Percentiles rank a stretch among this genome's conserved stretches.
These are phyloP conservation scores for Ambrosia artemisiifolia DNA, from an alignment of 129 eudicot genomes.

Conservation along the genomic window DNA sequence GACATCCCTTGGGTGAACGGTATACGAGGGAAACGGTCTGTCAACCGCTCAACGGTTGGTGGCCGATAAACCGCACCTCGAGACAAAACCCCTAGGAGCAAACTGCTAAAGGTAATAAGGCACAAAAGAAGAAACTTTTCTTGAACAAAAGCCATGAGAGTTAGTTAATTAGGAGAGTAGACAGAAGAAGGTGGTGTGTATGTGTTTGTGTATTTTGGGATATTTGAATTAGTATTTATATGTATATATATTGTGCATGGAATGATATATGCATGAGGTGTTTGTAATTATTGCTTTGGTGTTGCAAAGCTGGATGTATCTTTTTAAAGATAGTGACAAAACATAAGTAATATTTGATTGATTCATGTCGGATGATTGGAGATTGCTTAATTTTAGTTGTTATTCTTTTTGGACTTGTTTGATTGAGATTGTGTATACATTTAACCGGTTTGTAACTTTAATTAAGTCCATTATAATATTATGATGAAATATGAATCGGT, in stretches of 20 bases:
- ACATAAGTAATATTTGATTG: conserved; percentile 16
- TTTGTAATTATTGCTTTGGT: conserved; percentile 19
- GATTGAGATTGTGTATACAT: background rate
- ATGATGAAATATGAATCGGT: background rate
- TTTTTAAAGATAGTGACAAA: conserved; percentile 31
- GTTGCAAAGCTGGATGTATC: conserved; percentile 39
- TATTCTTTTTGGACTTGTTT: background rate
- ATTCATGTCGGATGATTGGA: conserved; percentile 31
- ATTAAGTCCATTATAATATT: background rate
- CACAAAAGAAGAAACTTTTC: conserved; percentile 28
- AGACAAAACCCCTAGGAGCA: conserved; percentile 28
- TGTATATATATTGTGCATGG: conserved; percentile 21
- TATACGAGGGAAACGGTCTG: conserved; percentile 46
- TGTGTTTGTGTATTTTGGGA: background rate
- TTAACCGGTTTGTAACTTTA: background rate
- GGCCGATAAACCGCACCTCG: conserved; percentile 54
- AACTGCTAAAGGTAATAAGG: conserved; percentile 18
- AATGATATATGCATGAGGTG: conserved; percentile 3
- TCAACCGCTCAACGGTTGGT: conserved; percentile 54
- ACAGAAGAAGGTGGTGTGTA: background rate
- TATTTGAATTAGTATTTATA: conserved; percentile 1
- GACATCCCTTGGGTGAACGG: conserved; percentile 49
- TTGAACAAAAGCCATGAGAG: conserved; percentile 41
- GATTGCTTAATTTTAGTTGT: background rate
- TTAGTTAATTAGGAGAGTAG: background rate